Base-by-base conservation (phyloP, 805 yeast genomes). In the Candida andamanensis region DNA sequence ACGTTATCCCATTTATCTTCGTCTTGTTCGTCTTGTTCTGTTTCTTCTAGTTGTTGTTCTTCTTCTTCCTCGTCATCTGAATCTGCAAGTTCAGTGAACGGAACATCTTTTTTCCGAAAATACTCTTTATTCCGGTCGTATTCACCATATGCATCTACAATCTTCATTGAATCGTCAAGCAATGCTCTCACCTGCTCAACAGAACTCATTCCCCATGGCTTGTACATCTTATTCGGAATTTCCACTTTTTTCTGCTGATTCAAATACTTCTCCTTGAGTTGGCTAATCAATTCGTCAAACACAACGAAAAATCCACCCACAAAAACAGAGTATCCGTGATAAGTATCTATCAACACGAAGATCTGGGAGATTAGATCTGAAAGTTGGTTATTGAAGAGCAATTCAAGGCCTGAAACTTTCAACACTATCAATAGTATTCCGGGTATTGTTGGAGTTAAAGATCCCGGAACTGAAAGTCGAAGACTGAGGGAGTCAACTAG, bases 311-410 rank as follows among this genome's bases (percentile, higher is more conserved):
- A 79, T 1, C 85, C 85, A 36, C 79, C 79, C 33, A 85, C 78
- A 12, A 92, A 59, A 11, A 67, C 63, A 2, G 78, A 61, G 52
- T 90, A 90, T 0, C 90, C 94, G 56, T 89, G 95, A 48, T 81
- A 90, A 32, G 78, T 66, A 56, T 90, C 97, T 30, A 90, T 64
- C 21, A 89, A 59, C 13, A 79, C 74, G 52, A 90, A 86, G 40
- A 86, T 69, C 3, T 87, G 76, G 29, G 77, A 72, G 13, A 90
- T 61, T 1, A 90, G 67, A 52, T 90, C 97, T 30, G 67, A 74
- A 32, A 90, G 65, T 37, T 77, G 85, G 36, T 63, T 62, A 7
- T 50, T 41, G 19, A 69, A 66, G 10, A 86, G 60, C 15, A 86
- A 61, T 18, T 72, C 63, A 7, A 71, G 60, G 0, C 96, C 96